phyloP scores from a whole-genome alignment of 2,329 filamentous ascomycete species.

The Alternaria rosae region DNA sequence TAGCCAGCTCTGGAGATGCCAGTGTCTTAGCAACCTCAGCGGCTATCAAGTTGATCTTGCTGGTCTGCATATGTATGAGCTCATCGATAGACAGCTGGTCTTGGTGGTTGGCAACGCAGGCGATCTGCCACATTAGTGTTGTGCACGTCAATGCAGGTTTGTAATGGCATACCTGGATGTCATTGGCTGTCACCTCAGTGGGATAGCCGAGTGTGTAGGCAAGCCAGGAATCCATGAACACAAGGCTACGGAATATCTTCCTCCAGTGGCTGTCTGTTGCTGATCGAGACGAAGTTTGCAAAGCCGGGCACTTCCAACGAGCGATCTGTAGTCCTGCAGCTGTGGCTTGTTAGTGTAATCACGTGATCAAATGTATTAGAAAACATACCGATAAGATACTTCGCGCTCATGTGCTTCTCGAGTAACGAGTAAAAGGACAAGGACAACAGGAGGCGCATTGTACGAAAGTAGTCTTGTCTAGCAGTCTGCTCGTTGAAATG shows the following conservation, averaged over 20 bases:
- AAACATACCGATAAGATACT: conserved; percentile 46
- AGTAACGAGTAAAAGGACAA: conserved; percentile 48
- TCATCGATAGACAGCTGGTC: conserved; percentile 36
- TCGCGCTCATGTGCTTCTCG: conserved; percentile 50
- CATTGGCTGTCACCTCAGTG: conserved; percentile 39
- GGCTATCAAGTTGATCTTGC: conserved; percentile 46
- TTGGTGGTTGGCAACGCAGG: conserved; percentile 22
- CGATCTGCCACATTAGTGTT: conserved; percentile 33
- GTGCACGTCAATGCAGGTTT: neutral
- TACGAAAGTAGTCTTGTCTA: conserved; percentile 39
- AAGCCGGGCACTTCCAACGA: conserved; percentile 38
- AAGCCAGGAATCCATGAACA: conserved; percentile 52
- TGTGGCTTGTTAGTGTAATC: conserved; percentile 17
- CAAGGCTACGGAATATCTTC: conserved; percentile 44
- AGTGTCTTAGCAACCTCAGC: conserved; percentile 47
- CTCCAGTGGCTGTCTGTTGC: conserved; percentile 29
- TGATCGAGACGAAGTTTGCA: conserved; percentile 7
- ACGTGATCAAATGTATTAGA: neutral
- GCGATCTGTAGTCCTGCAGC: conserved; percentile 48
- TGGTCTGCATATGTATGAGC: conserved; percentile 44
- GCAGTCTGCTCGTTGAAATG: conserved; percentile 45
- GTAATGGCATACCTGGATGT: conserved; percentile 34
- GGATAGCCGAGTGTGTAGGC: conserved; percentile 49
- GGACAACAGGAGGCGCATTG: conserved; percentile 46
- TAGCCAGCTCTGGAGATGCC: conserved; percentile 39